Conservation (phyloP, 306 rosid species). For the Abrus precatorius region DNA sequence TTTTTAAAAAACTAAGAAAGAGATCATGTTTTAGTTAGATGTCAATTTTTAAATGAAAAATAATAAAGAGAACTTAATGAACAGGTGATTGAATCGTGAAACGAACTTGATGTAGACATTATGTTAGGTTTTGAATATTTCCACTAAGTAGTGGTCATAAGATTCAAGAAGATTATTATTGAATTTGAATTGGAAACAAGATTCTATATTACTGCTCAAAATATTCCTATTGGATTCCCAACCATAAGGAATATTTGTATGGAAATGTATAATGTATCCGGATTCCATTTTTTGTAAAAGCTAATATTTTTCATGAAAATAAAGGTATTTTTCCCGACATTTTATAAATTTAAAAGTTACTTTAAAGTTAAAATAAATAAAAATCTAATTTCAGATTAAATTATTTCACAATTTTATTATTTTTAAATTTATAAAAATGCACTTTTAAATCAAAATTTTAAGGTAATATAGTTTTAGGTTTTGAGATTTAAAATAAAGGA, state of each 20-base stretch:
- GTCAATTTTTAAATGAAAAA: neutral
- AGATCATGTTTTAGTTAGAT: neutral
- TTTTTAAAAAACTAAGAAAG: neutral
- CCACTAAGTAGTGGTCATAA: neutral
- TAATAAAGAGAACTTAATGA: neutral
- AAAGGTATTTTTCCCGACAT: neutral
- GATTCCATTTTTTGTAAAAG: neutral
- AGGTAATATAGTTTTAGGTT: too few species aligned
- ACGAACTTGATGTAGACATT: conserved; percentile 1
- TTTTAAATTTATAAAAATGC: too few species aligned
- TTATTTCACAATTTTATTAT: too few species aligned
- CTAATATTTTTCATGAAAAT: neutral
- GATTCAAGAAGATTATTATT: conserved; percentile 8
- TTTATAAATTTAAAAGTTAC: too few species aligned
- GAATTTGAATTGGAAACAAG: neutral
- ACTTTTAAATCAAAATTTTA: too few species aligned
- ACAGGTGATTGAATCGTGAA: neutral
- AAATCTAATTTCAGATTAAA: neutral
- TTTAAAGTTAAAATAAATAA: neutral
- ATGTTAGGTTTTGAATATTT: conserved; percentile 26
- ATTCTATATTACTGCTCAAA: neutral
- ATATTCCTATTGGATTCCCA: neutral
- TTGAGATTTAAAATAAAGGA: too few species aligned
- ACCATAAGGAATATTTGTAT: neutral
- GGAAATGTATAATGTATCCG: neutral